phyloP scores from a whole-genome alignment of 2,329 filamentous ascomycete genomes.

The Penicillium palitans region DNA sequence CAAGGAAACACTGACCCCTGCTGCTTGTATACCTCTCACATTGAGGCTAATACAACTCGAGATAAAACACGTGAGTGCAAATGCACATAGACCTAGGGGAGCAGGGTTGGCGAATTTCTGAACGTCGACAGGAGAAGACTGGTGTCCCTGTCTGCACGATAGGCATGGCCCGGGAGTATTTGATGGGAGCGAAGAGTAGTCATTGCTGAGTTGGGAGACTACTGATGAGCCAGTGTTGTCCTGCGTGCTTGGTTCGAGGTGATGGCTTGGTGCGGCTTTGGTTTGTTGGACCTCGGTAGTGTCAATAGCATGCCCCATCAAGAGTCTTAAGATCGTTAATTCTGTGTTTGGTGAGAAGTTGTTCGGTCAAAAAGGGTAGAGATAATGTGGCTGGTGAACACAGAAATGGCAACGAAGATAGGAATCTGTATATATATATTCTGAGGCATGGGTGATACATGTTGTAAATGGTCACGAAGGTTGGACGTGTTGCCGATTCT shows the following conservation, averaged over 20 bases:
- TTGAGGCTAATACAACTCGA: conserved; percentile 21
- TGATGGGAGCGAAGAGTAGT: conserved; percentile 7
- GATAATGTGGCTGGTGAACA: background rate
- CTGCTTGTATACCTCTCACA: conserved; percentile 7
- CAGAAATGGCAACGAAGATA: background rate
- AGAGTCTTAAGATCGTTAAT: background rate
- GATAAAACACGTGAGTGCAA: conserved; percentile 23
- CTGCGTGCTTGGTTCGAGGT: background rate
- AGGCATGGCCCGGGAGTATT: background rate
- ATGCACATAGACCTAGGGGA: conserved; percentile 22
- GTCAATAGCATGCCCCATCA: conserved; percentile 1
- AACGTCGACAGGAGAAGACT: background rate
- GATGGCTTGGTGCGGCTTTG: background rate
- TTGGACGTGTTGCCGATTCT: too few species aligned
- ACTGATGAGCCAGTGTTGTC: conserved; percentile 2
- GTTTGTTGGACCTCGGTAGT: background rate
- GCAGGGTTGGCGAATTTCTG: conserved; percentile 23
- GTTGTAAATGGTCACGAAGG: too few species aligned
- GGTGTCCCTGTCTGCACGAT: background rate
- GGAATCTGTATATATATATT: background rate
- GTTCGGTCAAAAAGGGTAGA: background rate
- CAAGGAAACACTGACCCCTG: conserved; percentile 12
- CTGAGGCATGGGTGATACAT: too few species aligned
- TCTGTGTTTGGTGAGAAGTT: background rate
- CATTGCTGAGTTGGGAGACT: conserved; percentile 3